phyloP scores from a whole-genome alignment of 2,329 filamentous ascomycete genomes.

The Venturia carpophila region DNA sequence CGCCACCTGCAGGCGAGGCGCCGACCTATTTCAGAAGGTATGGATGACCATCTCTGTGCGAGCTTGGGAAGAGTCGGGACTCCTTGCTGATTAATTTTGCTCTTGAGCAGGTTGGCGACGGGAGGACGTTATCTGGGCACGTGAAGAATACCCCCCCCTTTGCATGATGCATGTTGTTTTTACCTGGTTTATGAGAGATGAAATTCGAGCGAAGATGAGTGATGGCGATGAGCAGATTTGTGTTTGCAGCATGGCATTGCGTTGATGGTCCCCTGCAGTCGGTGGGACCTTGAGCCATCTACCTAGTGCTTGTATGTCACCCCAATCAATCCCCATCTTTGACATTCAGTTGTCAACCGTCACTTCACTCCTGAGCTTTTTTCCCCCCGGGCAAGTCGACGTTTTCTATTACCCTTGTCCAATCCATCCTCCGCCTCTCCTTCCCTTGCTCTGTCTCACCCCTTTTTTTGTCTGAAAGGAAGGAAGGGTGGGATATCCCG shows the following conservation, averaged over 20 bases:
- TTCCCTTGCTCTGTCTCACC: no score
- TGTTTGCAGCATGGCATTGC: neutral
- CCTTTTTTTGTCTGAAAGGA: no score
- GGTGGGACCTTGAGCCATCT: no score
- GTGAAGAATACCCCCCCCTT: neutral
- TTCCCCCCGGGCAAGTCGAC: no score
- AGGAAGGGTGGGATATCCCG: no score
- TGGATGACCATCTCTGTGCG: slow-evolving; percentile 8
- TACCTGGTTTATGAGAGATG: neutral
- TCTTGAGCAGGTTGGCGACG: neutral
- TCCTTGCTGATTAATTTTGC: slow-evolving; percentile 1
- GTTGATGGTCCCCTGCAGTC: neutral
- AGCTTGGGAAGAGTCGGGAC: neutral
- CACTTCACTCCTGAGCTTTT: no score
- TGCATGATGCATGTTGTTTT: neutral
- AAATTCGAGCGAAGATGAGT: neutral
- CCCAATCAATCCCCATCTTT: no score
- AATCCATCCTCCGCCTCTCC: no score
- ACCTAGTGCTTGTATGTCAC: no score
- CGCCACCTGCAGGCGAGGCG: slow-evolving; percentile 26
- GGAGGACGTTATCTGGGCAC: slow-evolving; percentile 7
- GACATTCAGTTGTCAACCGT: no score
- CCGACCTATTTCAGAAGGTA: slow-evolving; percentile 23
- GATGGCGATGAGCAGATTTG: neutral
- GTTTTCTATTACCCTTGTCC: no score